Conservation (phyloP, 164 flowering plant species). For the Sextonia rubra region DNA sequence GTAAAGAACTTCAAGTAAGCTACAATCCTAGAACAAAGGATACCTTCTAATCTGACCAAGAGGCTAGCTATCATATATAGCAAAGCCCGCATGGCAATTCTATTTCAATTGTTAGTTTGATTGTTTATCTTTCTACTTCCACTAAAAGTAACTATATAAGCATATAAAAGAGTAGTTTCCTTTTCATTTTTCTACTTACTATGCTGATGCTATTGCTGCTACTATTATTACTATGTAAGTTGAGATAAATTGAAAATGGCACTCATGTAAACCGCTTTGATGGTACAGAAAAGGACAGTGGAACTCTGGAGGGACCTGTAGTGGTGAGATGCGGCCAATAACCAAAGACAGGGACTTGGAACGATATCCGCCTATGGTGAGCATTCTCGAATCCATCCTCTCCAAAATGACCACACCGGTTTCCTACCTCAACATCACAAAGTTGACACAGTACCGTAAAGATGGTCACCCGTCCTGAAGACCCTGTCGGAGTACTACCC, state of each 20-base stretch:
- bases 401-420: too few relatives aligned
- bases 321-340: constrained; percentile 46
- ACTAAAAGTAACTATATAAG: neutral
- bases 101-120: neutral
- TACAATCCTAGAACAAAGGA: neutral
- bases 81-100: neutral
- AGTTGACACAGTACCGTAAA: too few relatives aligned
- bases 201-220: too few relatives aligned
- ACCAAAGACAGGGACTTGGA: constrained; percentile 26
- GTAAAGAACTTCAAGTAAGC: constrained; percentile 14
- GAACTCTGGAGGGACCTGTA: constrained; percentile 55
- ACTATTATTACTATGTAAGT: neutral
- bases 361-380: constrained; percentile 52
- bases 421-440: too few relatives aligned
- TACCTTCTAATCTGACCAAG: neutral
- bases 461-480: too few relatives aligned
- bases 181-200: neutral
- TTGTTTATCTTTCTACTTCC: neutral
- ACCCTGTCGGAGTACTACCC: too few relatives aligned
- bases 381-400: constrained; percentile 38
- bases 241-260: neutral
- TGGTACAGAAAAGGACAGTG: constrained; percentile 54
- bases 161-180: neutral
- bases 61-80: neutral
- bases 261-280: neutral